Base-by-base conservation (phyloP, 2,329 filamentous ascomycete genomes). In the Phialophora chinensis region DNA sequence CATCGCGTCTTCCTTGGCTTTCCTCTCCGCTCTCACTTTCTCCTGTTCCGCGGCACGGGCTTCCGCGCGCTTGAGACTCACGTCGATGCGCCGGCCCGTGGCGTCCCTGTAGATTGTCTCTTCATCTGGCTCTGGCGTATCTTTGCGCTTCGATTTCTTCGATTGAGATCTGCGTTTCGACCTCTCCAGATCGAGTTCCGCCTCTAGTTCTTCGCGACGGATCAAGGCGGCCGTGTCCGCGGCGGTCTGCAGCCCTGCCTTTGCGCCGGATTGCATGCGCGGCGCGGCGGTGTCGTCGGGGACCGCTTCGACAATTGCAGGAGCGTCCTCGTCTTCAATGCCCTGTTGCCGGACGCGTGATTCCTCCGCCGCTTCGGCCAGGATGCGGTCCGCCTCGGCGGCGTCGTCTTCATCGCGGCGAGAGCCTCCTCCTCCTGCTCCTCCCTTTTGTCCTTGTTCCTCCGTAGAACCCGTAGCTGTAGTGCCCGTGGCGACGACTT, bases 31-130 rank as follows among this genome's bases (percentile, higher is more conserved):
- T 58, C 79, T 78, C 59, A 83, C 88, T 59, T 88, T 87, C 71
- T 92, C 90, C 73, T 93, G 89, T 0, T 90, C 90, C 72, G 91
- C 92, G 58, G 87, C 86, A n/a, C 92, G 86, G 59, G 91, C 90
- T 77, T 97, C 93, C 23, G 92, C 93, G 27, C 93, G 87, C 78
- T 92, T 92, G 90, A 97, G 92, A 20, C 90, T 89, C 27, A 98
- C 87, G 75, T 99, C 96, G 70, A 99, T 93, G 63, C 96, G 89
- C n/a, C 93, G 87, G 12, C 95, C 95, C 2, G 91, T 95, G 11
- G 96, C 95, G 79, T 99, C 95, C 73, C 95, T 91, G 77, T 98
- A 97, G 27, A 97, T 93, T 0, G 94, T 96, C 79, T 97, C 92
- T 73, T 90, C 86, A 35, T 86, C 86, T 65, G 79, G 76, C 0